Evolutionary conservation across 805 yeast species (phyloP), one percentile per base, ranked within the genome.

Genomic region (Lipomyces starkeyi): DNA sequence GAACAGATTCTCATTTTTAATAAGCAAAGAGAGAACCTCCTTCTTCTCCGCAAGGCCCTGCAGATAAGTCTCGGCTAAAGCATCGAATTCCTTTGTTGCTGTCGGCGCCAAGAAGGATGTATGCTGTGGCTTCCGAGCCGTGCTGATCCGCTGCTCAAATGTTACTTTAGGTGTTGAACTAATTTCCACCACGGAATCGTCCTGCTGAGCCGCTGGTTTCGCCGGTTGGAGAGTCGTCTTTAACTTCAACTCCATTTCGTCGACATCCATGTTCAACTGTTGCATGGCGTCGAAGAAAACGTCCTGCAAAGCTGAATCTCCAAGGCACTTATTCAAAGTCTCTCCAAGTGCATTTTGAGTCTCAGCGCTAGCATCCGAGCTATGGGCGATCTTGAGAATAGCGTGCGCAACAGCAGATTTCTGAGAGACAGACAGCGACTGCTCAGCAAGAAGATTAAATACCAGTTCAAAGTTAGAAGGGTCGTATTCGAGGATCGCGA

Each of bases 401-500:
- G 61, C 20, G 25, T 61, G 57, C 27, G 68, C 49, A 27, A 69
- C 35, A 32, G 49, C 22, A 13, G 25, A 32, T 22, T 22, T 58
- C 54, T 69, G 72, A 14, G 62, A n/a, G 8, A 22, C 56, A 3
- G 65, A 37, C 13, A 69, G 63, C 11, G 56, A 7, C 11, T 20
- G 6, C 25, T 53, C 61, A 17, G 55, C 27, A 7, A 69, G 61
- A 34, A 62, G 25, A n/a, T 57, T n/a, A 27, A 68, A 61, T 17
- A 61, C 62, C 27, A 64, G 55, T 17, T 32, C 58, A 4, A 74
- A 56, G 8, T 71, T 60, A 22, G 78, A 77, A 56, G 82, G 82
- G 63, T 82, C 82, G 67, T 80, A 82, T 65, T 84, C 80, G 17
- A 83, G 73, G 35, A 83, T 75, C 3, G 87, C 80, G 66, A 83